phyloP scores from a whole-genome alignment of 345 rosid species.

The Gossypium herbaceum region DNA sequence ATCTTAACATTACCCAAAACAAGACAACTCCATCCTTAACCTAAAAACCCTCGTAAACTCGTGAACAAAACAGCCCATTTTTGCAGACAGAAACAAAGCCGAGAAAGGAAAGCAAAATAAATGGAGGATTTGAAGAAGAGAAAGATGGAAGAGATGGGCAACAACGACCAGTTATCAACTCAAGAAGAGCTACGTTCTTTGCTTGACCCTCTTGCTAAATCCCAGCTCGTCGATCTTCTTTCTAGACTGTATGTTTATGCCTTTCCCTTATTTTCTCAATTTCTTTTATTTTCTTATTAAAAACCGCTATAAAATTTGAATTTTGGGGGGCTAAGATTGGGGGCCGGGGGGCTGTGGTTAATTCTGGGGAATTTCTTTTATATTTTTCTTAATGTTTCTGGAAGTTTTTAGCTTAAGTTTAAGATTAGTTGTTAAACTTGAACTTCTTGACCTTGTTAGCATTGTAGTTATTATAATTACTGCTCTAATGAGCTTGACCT shows the following conservation, averaged over 20 bases:
- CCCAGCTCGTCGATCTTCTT: slow-evolving; percentile 70
- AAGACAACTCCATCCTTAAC: neutral
- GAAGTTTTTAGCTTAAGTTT: neutral
- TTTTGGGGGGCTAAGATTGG: neutral
- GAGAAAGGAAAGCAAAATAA: neutral
- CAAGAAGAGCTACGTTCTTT: slow-evolving; percentile 50
- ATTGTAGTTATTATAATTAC: neutral
- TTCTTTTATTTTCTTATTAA: neutral
- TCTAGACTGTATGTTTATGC: slow-evolving; percentile 40
- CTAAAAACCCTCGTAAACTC: neutral
- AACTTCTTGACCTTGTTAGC: neutral
- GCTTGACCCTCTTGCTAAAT: slow-evolving; percentile 57
- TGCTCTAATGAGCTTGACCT: neutral
- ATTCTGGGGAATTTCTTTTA: neutral
- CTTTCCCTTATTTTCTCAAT: neutral
- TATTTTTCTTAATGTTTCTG: neutral
- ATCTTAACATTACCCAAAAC: neutral
- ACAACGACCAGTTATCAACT: slow-evolving; percentile 24
- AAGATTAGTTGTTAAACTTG: neutral
- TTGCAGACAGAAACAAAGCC: neutral
- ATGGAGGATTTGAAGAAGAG: slow-evolving; percentile 28
- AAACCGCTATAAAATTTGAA: neutral
- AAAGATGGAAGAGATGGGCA: slow-evolving; percentile 47
- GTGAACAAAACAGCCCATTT: neutral
- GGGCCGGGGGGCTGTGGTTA: too few species aligned